A percentile compares a stretch with the other conserved stretches of the same genome.
These are phyloP conservation scores for Rugosomyces carneus DNA, from an alignment of 1,284 basidiomycete species.

Conservation along the genomic window DNA sequence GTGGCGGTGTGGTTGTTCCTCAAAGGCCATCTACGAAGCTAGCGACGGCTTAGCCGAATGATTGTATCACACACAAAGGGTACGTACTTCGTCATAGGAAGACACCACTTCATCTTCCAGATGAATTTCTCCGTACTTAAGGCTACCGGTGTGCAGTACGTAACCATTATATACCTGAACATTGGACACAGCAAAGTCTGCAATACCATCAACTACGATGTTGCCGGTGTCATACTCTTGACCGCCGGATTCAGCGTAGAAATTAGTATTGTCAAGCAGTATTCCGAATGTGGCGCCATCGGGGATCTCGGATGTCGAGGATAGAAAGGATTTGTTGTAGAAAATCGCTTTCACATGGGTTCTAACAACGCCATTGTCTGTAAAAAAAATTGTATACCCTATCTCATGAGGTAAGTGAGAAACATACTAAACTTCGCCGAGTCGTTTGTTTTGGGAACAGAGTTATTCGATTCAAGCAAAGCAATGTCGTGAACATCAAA, in stretches of 20 bases:
- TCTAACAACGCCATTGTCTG: constrained; percentile 71
- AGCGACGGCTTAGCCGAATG: constrained; percentile 9
- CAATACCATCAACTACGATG: constrained; percentile 86
- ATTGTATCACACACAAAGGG: constrained; percentile 28
- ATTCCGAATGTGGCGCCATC: constrained; percentile 74
- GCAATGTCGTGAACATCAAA: constrained; percentile 96
- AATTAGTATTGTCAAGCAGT: constrained; percentile 90
- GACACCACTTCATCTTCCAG: constrained; percentile 42
- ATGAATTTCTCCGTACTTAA: constrained; percentile 54
- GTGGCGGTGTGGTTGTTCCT: constrained; percentile 99
- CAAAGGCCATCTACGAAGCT: constrained; percentile 91
- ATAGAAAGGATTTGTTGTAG: constrained; percentile 72
- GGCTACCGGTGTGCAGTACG: constrained; percentile 81
- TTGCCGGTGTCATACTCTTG: constrained; percentile 97
- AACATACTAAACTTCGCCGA: constrained; percentile 81
- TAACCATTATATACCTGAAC: constrained; percentile 70
- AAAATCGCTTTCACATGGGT: constrained; percentile 85
- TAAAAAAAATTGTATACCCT: constrained; percentile 5
- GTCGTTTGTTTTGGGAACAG: constrained; percentile 93
- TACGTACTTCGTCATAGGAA: constrained; percentile 58
- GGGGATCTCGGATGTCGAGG: constrained; percentile 62
- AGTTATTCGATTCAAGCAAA: constrained; percentile 73
- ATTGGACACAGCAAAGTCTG: constrained; percentile 91
- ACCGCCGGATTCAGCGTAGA: constrained; percentile 97
- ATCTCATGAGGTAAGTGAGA: constrained; percentile 2